phyloP scores from a whole-genome alignment of 306 rosid genomes.

The Quercus parvula region DNA sequence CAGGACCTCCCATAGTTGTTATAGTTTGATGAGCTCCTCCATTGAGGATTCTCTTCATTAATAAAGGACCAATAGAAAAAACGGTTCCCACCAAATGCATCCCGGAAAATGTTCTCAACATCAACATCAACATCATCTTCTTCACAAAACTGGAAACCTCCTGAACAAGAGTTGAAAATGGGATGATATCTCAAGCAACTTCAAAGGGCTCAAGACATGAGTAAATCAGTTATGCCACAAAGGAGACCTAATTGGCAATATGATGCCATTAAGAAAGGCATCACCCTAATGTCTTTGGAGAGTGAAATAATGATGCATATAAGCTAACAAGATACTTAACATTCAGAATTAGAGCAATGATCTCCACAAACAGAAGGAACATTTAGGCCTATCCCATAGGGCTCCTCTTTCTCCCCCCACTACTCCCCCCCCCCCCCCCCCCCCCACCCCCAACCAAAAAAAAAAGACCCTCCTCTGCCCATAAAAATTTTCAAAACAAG shows the following conservation, averaged over 20 bases:
- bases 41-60: constrained; percentile 60
- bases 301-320: constrained; percentile 1
- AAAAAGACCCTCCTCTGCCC: neutral
- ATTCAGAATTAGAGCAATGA: constrained; percentile 12
- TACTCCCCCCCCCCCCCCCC: neutral
- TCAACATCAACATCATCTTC: constrained; percentile 56
- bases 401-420: neutral
- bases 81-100: constrained; percentile 59
- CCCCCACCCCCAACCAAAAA: too few relatives aligned
- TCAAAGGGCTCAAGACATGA: neutral
- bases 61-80: constrained; percentile 61
- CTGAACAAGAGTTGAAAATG: constrained; percentile 31
- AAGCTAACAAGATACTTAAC: constrained; percentile 12
- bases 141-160: constrained; percentile 54
- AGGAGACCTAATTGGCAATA: constrained; percentile 6
- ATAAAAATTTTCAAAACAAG: neutral
- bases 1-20: constrained; percentile 41
- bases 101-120: constrained; percentile 51
- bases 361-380: constrained; percentile 2
- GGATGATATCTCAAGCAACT: constrained; percentile 2
- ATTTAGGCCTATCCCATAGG: neutral
- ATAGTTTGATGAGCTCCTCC: constrained; percentile 57
- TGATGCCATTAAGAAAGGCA: constrained; percentile 2
- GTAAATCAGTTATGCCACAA: constrained; percentile 4
- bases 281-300: neutral